phyloP scores from a whole-genome alignment of 306 rosid genomes.

The Spatholobus suberectus region DNA sequence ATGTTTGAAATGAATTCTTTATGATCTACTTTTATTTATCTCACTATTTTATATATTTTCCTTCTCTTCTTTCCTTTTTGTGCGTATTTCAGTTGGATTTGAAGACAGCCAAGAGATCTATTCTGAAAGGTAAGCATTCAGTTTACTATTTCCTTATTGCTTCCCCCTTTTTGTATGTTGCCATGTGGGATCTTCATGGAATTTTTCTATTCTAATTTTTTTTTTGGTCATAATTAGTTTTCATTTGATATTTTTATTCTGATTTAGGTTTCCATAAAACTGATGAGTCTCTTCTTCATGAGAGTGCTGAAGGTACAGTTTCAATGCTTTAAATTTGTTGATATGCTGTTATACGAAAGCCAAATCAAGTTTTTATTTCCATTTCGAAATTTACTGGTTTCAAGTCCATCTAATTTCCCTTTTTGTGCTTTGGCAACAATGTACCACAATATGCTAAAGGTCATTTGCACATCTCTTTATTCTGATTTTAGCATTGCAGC shows the following conservation, averaged over 20 bases:
- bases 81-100: conserved; percentile 72
- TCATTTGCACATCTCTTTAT: conserved; percentile 4
- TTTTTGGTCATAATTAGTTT: conserved; percentile 14
- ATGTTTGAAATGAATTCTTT: conserved; percentile 1
- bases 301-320: conserved; percentile 69
- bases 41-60: conserved; percentile 24
- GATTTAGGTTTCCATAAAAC: conserved; percentile 77
- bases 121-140: conserved; percentile 70
- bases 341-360: conserved; percentile 9
- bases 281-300: conserved; percentile 78
- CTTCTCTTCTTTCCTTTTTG: conserved; percentile 21
- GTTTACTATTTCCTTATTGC: background rate
- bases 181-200: background rate
- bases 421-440: background rate
- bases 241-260: conserved; percentile 19
- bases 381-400: background rate
- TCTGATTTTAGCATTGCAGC: background rate
- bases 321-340: conserved; percentile 20
- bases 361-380: background rate
- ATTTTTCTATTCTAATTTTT: background rate
- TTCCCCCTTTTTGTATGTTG: background rate
- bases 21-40: background rate
- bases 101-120: conserved; percentile 81
- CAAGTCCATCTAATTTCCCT: background rate
- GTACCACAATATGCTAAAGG: background rate